Evolutionary conservation across 2,329 filamentous ascomycete species (phyloP).

Genomic region (Aspergillus luchuensis): DNA sequence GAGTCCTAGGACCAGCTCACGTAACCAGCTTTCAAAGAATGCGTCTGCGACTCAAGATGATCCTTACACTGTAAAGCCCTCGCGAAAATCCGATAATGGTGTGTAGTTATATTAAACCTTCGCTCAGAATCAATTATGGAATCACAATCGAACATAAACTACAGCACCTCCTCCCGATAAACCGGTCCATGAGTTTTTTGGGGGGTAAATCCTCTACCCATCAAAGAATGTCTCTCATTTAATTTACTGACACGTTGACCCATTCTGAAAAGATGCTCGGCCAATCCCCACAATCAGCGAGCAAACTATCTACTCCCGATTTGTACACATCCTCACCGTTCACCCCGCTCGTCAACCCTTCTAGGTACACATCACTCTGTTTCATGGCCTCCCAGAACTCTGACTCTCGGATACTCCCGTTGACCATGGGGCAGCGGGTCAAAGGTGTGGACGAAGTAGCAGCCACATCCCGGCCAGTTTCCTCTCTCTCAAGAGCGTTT

Average conservation of each 20-base stretch:
- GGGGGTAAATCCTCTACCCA: no score
- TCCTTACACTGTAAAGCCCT: no score
- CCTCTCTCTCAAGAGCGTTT: not conserved
- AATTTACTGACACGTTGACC: not conserved
- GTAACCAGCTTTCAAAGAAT: no score
- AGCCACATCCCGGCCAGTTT: not conserved
- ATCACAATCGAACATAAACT: no score
- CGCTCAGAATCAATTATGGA: no score
- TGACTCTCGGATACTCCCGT: not conserved
- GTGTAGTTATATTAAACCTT: no score
- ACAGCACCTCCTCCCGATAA: no score
- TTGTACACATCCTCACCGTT: not conserved
- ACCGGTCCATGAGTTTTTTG: no score
- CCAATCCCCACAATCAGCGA: constrained; percentile 6
- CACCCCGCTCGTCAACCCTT: not conserved
- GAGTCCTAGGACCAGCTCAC: no score
- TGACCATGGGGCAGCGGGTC: constrained; percentile 2
- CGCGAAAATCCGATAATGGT: no score
- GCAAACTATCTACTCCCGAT: not conserved
- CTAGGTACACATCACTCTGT: not conserved
- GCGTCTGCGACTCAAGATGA: no score
- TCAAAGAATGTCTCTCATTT: not conserved
- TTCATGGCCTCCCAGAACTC: constrained; percentile 2
- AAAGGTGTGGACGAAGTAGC: not conserved
- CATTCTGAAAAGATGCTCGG: constrained; percentile 11